Percentiles rank a stretch among this genome's conserved stretches.
Conservation (phyloP, 2,329 filamentous ascomycete species). For the Tolypocladium inflatum region DNA sequence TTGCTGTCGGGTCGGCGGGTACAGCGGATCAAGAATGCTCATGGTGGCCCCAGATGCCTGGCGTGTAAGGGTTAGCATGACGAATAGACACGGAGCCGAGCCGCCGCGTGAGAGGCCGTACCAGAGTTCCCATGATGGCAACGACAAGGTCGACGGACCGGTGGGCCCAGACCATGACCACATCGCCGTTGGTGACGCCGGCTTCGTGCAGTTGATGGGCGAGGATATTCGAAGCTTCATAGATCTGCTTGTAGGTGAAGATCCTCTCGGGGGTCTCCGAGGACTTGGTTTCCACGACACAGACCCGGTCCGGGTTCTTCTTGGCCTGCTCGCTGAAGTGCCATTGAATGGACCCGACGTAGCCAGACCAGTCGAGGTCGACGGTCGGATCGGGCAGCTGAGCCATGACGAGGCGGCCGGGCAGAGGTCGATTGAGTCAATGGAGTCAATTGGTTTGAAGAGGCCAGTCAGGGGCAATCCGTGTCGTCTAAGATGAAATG, state of each 20-base stretch:
- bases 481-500: neutral
- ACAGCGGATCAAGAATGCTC: constrained; percentile 60
- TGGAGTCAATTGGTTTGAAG: neutral
- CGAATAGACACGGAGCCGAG: neutral
- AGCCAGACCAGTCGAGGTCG: constrained; percentile 59
- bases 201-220: constrained; percentile 68
- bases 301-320: constrained; percentile 51
- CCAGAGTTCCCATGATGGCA: constrained; percentile 68
- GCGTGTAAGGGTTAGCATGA: neutral
- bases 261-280: constrained; percentile 43
- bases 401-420: constrained; percentile 1
- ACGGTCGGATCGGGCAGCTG: constrained; percentile 53
- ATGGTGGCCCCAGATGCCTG: constrained; percentile 50
- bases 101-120: neutral
- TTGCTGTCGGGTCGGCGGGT: constrained; percentile 19
- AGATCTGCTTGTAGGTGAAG: constrained; percentile 81
- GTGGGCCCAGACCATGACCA: constrained; percentile 88
- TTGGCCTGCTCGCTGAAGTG: constrained; percentile 59
- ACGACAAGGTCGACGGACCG: constrained; percentile 56
- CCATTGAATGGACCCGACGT: constrained; percentile 56
- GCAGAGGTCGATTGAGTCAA: neutral
- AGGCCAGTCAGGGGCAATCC: no score
- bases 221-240: constrained; percentile 72
- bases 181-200: constrained; percentile 70
- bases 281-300: constrained; percentile 39